Evolutionary conservation across 169 alveolate genomes (phyloP), one percentile per base, ranked within the genome.

Genomic region (Plasmodium gaboni): DNA sequence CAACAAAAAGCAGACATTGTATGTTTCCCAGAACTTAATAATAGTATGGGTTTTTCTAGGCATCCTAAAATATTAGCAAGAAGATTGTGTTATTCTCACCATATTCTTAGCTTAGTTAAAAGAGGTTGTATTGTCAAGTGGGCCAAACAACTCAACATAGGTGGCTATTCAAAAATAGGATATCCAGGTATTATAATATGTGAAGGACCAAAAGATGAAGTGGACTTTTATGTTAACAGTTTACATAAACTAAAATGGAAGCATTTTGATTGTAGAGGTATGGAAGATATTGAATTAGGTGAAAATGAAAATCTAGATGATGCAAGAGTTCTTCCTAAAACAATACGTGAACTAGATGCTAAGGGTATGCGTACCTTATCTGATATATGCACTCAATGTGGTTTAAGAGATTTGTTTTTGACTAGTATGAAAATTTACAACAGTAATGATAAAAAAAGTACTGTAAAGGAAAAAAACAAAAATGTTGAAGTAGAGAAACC

Each of bases 141-240:
- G 95, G 95, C 95, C n/a, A 65, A 59, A 60, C 93, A 92, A 57
- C 88, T 92, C 57, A 89, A 55, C 24, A 91, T 92, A 65, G 95
- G 95, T 12, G 95, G 95, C 8, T 92, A 88, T 86, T 92, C 94
- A 50, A 92, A 92, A 80, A 92, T 92, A 13, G 95, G 95, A 12
- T 92, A 92, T 55, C 95, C 95, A 6, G 95, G 95, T 10, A 92
- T 92, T 9, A 92, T 92, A 57, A 85, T 92, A 72, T 85, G 93
- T 53, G 95, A 92, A 42, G 95, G 95, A 1, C 87, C 89, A n/a
- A 92, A 92, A 68, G 93, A 92, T 2, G 91, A 92, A 61, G 93
- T 92, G 32, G 88, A 89, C 13, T 92, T 89, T 63, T 92, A 92
- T 80, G 70, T 73, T 32, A 78, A 92, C 64, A 92, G 95, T 71